These are phyloP conservation scores for Jackrogersella minutella DNA, from an alignment of 495 filamentous ascomycete species.

Conservation along the genomic window DNA sequence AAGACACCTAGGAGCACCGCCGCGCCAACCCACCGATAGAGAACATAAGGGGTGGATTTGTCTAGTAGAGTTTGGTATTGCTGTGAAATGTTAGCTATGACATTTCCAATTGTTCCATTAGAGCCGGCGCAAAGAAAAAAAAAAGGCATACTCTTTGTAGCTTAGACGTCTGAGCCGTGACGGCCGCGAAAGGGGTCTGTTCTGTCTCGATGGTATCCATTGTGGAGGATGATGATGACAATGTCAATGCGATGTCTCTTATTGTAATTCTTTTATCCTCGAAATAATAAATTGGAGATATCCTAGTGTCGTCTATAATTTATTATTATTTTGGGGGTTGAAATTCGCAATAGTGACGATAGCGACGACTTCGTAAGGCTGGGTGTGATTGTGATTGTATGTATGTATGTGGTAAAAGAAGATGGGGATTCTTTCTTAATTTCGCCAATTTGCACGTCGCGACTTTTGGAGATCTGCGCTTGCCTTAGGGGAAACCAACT, in stretches of 20 bases:
- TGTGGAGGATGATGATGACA: too few relatives aligned
- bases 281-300: not conserved
- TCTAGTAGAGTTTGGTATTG: slow-evolving; percentile 96
- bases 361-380: slow-evolving; percentile 31
- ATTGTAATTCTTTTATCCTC: not conserved
- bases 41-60: slow-evolving; percentile 83
- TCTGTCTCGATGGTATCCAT: slow-evolving; percentile 86
- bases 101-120: not conserved
- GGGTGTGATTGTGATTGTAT: not conserved
- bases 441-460: slow-evolving; percentile 35
- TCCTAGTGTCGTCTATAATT: not conserved
- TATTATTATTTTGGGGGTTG: not conserved
- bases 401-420: too few relatives aligned
- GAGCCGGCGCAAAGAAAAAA: slow-evolving; percentile 12
- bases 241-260: slow-evolving; percentile 8
- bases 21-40: slow-evolving; percentile 90
- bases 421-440: slow-evolving; percentile 6
- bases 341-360: slow-evolving; percentile 6
- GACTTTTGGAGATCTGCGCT: slow-evolving; percentile 38
- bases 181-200: slow-evolving; percentile 82
- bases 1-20: slow-evolving; percentile 77
- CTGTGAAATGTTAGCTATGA: slow-evolving; percentile 55
- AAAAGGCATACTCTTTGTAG: slow-evolving; percentile 51
- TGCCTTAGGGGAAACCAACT: slow-evolving; percentile 11
- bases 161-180: slow-evolving; percentile 81